phyloP scores from a whole-genome alignment of 805 yeast species.

The Candida orba region DNA sequence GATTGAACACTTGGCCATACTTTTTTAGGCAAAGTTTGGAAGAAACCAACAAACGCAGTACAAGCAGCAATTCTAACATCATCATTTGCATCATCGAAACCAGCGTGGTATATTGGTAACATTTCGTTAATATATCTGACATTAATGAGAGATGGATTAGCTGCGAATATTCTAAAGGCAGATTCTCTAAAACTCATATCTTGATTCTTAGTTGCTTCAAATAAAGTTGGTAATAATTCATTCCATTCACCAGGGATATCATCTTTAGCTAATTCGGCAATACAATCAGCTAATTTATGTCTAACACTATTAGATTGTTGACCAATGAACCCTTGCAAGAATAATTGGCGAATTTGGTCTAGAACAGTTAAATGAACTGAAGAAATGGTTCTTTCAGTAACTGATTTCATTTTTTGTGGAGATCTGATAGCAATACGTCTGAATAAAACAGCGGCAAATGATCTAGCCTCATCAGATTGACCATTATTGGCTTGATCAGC shows the following conservation, averaged over 20 bases:
- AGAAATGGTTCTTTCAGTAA: constrained; percentile 75
- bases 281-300: constrained; percentile 89
- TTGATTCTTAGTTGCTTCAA: constrained; percentile 49
- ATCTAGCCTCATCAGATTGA: constrained; percentile 47
- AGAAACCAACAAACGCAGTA: constrained; percentile 86
- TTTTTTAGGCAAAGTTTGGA: constrained; percentile 71
- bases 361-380: constrained; percentile 52
- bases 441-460: constrained; percentile 82
- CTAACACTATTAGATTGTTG: constrained; percentile 71
- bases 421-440: constrained; percentile 78
- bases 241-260: constrained; percentile 62
- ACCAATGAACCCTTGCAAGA: constrained; percentile 66
- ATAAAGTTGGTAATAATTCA: constrained; percentile 66
- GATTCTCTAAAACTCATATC: constrained; percentile 78
- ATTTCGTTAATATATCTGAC: constrained; percentile 46
- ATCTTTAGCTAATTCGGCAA: constrained; percentile 83
- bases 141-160: constrained; percentile 74
- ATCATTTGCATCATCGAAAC: constrained; percentile 74
- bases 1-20: constrained; percentile 74
- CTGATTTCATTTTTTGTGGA: constrained; percentile 58
- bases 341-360: constrained; percentile 52
- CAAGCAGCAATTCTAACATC: constrained; percentile 88
- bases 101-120: constrained; percentile 67
- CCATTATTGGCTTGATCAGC: constrained; percentile 73
- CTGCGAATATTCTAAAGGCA: constrained; percentile 80